Conservation (phyloP, 495 filamentous ascomycete species). For the Penicillium dipodomyicola region DNA sequence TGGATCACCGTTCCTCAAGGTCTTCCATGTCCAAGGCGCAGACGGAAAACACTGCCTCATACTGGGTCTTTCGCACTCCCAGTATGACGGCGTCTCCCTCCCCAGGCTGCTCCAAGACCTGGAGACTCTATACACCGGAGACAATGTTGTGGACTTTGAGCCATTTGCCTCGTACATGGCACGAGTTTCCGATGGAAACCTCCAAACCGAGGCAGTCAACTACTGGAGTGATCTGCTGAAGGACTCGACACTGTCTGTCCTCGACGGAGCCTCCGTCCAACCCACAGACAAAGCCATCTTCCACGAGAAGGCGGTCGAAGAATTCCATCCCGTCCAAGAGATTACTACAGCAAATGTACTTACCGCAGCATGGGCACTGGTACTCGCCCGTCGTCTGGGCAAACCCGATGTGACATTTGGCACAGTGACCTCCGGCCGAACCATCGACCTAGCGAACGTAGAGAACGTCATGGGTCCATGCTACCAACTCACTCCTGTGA, state of each 20-base stretch:
- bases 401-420: conserved; percentile 59
- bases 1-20: conserved; percentile 56
- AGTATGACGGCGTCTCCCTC: conserved; percentile 66
- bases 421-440: conserved; percentile 52
- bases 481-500: conserved; percentile 37
- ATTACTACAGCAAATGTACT: conserved; percentile 58
- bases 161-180: conserved; percentile 56
- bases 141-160: conserved; percentile 26
- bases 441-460: conserved; percentile 42
- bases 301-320: conserved; percentile 39
- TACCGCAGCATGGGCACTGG: conserved; percentile 61
- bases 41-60: conserved; percentile 46
- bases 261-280: conserved; percentile 33
- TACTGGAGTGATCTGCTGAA: conserved; percentile 55
- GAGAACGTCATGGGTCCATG: conserved; percentile 49
- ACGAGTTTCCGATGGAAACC: conserved; percentile 12
- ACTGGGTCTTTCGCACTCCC: conserved; percentile 63
- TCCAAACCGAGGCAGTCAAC: conserved; percentile 21
- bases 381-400: conserved; percentile 51
- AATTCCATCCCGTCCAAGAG: conserved; percentile 41
- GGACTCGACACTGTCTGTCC: conserved; percentile 49
- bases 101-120: conserved; percentile 54
- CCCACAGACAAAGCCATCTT: conserved; percentile 40
- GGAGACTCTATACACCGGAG: conserved; percentile 42
- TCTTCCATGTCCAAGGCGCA: conserved; percentile 46